Evolutionary conservation across 306 rosid genomes (phyloP).

Genomic region (Glycyrrhiza uralensis): DNA sequence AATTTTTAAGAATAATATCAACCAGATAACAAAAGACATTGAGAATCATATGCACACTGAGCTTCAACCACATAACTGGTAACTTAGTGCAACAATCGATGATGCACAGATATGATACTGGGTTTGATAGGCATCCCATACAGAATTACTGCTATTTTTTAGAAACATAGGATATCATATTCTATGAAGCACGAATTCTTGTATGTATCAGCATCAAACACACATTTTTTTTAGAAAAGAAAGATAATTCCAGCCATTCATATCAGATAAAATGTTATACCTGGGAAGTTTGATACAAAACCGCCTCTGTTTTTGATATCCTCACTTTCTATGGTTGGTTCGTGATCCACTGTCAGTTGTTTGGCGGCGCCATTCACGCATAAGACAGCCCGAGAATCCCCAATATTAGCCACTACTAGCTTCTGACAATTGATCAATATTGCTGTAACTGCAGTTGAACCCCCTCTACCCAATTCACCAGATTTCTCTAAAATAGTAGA

Average conservation of each 20-base stretch:
- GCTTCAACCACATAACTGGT: not conserved
- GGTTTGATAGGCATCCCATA: not conserved
- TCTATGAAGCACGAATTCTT: not conserved
- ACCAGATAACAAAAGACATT: not conserved
- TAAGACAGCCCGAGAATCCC: constrained; percentile 92
- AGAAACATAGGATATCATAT: too few species aligned
- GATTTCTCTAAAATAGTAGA: constrained; percentile 67
- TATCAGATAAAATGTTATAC: constrained; percentile 32
- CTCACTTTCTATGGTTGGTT: constrained; percentile 63
- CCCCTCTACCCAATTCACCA: constrained; percentile 78
- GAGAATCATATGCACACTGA: not conserved
- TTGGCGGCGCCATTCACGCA: constrained; percentile 64
- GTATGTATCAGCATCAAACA: not conserved
- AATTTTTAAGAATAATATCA: not conserved
- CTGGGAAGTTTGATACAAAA: constrained; percentile 92
- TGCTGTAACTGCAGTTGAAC: constrained; percentile 98
- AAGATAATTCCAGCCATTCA: not conserved
- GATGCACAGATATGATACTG: not conserved
- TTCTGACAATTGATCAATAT: constrained; percentile 73
- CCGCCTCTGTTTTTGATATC: constrained; percentile 80
- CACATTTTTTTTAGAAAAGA: not conserved
- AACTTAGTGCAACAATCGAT: not conserved
- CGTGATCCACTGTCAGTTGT: constrained; percentile 86
- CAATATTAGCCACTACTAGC: constrained; percentile 83
- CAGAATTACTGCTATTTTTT: not conserved